phyloP scores from a whole-genome alignment of 2,329 filamentous ascomycete species.

The Botrytis galanthina region DNA sequence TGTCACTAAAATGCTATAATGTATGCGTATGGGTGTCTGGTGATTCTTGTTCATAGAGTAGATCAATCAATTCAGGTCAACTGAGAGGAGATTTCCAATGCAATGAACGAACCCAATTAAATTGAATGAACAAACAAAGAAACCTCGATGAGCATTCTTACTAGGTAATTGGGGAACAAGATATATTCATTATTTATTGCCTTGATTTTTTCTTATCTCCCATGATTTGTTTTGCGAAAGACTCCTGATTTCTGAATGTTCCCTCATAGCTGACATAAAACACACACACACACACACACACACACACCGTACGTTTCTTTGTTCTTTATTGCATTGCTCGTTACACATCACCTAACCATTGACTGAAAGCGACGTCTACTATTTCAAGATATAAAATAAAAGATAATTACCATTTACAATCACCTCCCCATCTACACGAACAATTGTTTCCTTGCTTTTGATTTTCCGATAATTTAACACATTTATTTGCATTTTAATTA shows the following conservation, averaged over 20 bases:
- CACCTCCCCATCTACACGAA: background rate
- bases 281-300: background rate
- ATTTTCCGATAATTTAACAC: background rate
- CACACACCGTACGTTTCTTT: background rate
- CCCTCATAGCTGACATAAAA: background rate
- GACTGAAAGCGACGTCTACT: background rate
- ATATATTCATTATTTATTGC: background rate
- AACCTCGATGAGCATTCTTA: background rate
- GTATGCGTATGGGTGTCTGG: background rate
- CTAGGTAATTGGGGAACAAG: background rate
- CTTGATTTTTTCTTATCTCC: background rate
- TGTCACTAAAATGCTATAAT: background rate
- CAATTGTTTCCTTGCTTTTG: background rate
- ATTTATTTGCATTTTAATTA: background rate
- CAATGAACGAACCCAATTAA: background rate
- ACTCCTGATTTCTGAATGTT: background rate
- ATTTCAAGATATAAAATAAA: background rate
- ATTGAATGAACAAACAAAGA: background rate
- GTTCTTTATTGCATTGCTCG: background rate
- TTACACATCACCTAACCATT: background rate
- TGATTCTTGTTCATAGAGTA: background rate
- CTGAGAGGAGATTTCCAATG: background rate
- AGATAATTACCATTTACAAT: background rate
- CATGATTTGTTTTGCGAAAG: background rate
- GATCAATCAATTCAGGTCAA: background rate